Conservation (phyloP, 371 early-diverging fungal genomes). For the Syncephalis plumigaleata region DNA sequence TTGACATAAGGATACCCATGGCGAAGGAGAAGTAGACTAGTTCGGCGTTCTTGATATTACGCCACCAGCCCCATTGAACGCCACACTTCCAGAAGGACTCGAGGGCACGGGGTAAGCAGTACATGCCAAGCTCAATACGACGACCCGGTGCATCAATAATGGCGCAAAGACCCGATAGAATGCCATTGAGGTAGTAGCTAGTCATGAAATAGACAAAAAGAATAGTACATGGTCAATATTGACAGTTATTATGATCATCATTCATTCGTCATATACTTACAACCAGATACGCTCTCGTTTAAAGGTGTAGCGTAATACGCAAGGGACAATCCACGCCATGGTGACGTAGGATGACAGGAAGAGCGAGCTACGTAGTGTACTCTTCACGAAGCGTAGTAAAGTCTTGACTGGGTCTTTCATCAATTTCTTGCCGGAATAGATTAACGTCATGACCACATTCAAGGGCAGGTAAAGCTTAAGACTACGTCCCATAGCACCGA, state of each 20-base stretch:
- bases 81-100: conserved; percentile 43
- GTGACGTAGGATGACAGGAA: conserved; percentile 3
- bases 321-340: conserved; percentile 39
- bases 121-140: conserved; percentile 65
- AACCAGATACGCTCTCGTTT: conserved; percentile 31
- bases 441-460: conserved; percentile 32
- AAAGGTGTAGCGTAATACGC: conserved; percentile 30
- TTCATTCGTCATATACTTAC: conserved; percentile 11
- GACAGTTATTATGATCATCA: neutral
- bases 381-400: no score
- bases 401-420: neutral
- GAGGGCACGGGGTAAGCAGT: conserved; percentile 62
- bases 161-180: conserved; percentile 52
- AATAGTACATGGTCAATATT: no score
- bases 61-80: conserved; percentile 14
- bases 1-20: conserved; percentile 62
- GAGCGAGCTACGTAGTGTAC: no score
- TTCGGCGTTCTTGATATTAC: conserved; percentile 29
- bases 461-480: conserved; percentile 49
- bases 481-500: conserved; percentile 13
- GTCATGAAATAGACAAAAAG: no score
- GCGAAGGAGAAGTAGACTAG: conserved; percentile 46
- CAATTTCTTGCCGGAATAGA: neutral
- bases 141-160: no score
- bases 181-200: no score